phyloP scores from a whole-genome alignment of 2,329 filamentous ascomycete genomes.

The Zymoseptoria tritici region DNA sequence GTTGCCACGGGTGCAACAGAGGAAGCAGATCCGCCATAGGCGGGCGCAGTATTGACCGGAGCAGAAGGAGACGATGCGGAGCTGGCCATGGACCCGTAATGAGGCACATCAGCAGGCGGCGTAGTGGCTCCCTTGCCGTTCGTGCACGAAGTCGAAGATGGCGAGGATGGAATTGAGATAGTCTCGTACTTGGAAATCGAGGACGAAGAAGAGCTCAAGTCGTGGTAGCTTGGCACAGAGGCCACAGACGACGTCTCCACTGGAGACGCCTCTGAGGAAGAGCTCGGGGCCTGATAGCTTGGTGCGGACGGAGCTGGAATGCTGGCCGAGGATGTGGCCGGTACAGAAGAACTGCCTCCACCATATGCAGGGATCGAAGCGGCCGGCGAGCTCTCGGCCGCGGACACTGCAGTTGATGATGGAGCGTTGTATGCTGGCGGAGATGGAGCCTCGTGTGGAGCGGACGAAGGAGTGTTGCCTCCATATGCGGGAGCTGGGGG shows the following conservation, averaged over 20 bases:
- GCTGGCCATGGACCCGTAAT: background rate
- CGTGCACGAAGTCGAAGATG: background rate
- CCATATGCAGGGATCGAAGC: background rate
- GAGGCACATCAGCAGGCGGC: background rate
- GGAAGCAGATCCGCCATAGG: background rate
- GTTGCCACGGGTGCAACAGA: background rate
- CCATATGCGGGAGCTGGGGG: background rate
- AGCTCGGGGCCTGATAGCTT: background rate
- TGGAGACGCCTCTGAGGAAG: background rate
- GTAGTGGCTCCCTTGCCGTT: background rate
- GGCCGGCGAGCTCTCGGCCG: background rate
- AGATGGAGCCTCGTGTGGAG: background rate
- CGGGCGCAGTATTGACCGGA: background rate
- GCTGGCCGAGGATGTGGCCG: background rate
- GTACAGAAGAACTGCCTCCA: background rate
- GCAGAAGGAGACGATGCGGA: background rate
- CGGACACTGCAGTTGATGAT: background rate
- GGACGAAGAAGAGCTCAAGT: background rate
- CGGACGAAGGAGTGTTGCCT: background rate
- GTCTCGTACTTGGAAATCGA: background rate
- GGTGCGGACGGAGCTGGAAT: background rate
- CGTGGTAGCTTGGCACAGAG: background rate
- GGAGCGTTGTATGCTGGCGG: background rate
- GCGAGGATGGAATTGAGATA: background rate
- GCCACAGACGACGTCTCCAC: background rate